Conservation (phyloP, 176 grass and related monocot genomes). For the Hyparrhenia diplandra region DNA sequence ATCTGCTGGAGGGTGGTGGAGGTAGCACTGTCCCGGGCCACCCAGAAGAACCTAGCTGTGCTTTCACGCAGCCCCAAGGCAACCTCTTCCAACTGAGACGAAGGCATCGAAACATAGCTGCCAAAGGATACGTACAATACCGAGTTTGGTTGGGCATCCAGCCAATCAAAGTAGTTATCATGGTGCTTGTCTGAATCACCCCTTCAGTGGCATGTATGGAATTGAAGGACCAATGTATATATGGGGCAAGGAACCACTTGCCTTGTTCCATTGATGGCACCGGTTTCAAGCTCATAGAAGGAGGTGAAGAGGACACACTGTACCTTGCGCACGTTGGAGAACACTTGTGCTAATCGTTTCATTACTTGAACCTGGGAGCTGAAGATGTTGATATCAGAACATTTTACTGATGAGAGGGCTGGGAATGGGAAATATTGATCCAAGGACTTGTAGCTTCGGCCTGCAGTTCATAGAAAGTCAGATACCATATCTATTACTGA, state of each 20-base stretch:
- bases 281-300: constrained; percentile 47
- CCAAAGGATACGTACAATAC: constrained; percentile 72
- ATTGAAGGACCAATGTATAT: constrained; percentile 52
- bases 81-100: constrained; percentile 47
- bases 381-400: constrained; percentile 35
- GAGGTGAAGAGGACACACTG: constrained; percentile 69
- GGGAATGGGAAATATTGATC: constrained; percentile 46
- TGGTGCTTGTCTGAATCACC: not conserved
- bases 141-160: constrained; percentile 46
- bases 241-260: constrained; percentile 24
- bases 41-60: constrained; percentile 49
- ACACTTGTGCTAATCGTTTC: not conserved
- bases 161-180: constrained; percentile 30
- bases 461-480: not conserved
- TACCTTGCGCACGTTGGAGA: constrained; percentile 36
- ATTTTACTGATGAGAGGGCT: constrained; percentile 21
- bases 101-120: constrained; percentile 42
- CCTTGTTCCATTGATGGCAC: constrained; percentile 13
- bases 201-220: not conserved
- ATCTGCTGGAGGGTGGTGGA: not conserved
- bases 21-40: constrained; percentile 35
- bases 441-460: constrained; percentile 23
- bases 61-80: constrained; percentile 37
- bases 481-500: not conserved
- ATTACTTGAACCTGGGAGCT: not conserved